phyloP scores from a whole-genome alignment of 257 asterid genomes.

The Primulina huaijiensis region DNA sequence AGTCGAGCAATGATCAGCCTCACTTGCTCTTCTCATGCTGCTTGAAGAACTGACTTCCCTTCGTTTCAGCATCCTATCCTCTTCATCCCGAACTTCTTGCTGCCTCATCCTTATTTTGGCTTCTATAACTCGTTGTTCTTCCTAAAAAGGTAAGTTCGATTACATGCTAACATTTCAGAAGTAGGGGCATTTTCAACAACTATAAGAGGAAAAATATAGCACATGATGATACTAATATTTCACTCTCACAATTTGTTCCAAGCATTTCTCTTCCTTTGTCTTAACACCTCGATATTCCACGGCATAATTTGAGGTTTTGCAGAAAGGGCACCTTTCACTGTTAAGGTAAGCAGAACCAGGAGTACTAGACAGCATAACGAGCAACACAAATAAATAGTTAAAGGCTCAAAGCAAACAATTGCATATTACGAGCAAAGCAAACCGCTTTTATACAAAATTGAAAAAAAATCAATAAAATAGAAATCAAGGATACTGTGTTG shows the following conservation, averaged over 20 bases:
- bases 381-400: slow-evolving; percentile 7
- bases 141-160: slow-evolving; percentile 42
- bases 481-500: slow-evolving; percentile 90
- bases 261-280: slow-evolving; percentile 91
- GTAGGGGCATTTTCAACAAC: slow-evolving; percentile 7
- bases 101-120: slow-evolving; percentile 98
- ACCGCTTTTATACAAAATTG: neutral
- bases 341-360: slow-evolving; percentile 39
- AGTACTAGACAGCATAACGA: slow-evolving; percentile 9
- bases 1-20: slow-evolving; percentile 56
- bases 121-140: slow-evolving; percentile 95
- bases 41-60: slow-evolving; percentile 61
- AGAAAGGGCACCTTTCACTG: slow-evolving; percentile 77
- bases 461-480: neutral
- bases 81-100: slow-evolving; percentile 90
- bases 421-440: neutral
- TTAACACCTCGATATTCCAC: slow-evolving; percentile 94
- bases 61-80: slow-evolving; percentile 58
- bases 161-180: slow-evolving; percentile 2
- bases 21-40: slow-evolving; percentile 51
- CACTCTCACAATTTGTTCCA: slow-evolving; percentile 81
- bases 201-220: neutral
- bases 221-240: slow-evolving; percentile 13
- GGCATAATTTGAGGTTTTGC: slow-evolving; percentile 87
- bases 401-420: neutral